Evolutionary conservation across 768 basidiomycete genomes (phyloP).

Genomic region (Dioszegia crocea): DNA sequence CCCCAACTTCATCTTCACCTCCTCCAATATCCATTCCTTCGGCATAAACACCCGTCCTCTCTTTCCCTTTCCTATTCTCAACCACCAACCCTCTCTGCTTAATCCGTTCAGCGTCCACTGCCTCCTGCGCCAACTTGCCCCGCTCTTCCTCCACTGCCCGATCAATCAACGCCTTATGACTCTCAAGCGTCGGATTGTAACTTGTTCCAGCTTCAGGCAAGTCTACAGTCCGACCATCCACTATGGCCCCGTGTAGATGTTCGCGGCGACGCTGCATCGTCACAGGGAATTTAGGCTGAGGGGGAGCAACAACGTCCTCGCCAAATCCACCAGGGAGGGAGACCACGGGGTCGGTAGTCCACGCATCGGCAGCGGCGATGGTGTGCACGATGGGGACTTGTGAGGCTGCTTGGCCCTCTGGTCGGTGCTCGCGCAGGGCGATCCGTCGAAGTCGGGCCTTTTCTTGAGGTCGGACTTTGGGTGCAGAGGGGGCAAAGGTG

Average conservation of each 20-base stretch:
- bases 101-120: conserved; percentile 58
- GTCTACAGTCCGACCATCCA: conserved; percentile 13
- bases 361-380: conserved; percentile 4
- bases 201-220: conserved; percentile 77
- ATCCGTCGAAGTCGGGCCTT: conserved; percentile 72
- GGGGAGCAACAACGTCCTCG: conserved; percentile 42
- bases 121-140: conserved; percentile 57
- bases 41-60: conserved; percentile 49
- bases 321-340: conserved; percentile 24
- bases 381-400: conserved; percentile 5
- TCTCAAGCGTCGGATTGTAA: conserved; percentile 76
- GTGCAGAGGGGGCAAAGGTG: conserved; percentile 12
- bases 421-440: conserved; percentile 3
- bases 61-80: conserved; percentile 15
- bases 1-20: conserved; percentile 31
- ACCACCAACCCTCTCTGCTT: conserved; percentile 58
- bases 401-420: not conserved
- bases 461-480: conserved; percentile 59
- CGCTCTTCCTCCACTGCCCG: conserved; percentile 66
- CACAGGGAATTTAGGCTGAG: conserved; percentile 36
- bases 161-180: conserved; percentile 67
- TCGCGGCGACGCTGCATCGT: conserved; percentile 38
- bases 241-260: conserved; percentile 20
- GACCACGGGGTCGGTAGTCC: not conserved
- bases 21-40: conserved; percentile 60